phyloP scores from a whole-genome alignment of 1,284 basidiomycete species.

The Mycena citricolor region DNA sequence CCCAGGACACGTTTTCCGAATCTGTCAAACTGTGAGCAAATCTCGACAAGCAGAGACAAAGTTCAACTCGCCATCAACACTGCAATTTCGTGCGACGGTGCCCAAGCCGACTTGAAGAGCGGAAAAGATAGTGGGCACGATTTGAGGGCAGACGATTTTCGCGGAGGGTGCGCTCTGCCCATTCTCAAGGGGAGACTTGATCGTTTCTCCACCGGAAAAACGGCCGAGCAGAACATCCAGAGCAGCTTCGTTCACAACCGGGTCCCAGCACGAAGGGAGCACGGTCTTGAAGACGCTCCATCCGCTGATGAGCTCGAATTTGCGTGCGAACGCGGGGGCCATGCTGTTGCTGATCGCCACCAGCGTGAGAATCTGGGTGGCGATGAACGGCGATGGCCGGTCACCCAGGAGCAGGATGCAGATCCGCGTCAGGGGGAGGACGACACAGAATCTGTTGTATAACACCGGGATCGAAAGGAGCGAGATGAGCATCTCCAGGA shows the following conservation, averaged over 20 bases:
- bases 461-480: conserved; percentile 52
- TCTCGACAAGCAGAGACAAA: conserved; percentile 14
- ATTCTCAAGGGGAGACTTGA: conserved; percentile 21
- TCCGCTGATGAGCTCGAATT: conserved; percentile 75
- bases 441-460: conserved; percentile 62
- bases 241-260: conserved; percentile 58
- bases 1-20: conserved; percentile 29
- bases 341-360: conserved; percentile 53
- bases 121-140: conserved; percentile 66
- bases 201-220: conserved; percentile 5
- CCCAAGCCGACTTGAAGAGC: conserved; percentile 51
- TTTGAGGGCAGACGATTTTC: conserved; percentile 54
- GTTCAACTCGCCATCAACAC: conserved; percentile 31
- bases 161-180: conserved; percentile 1
- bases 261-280: conserved; percentile 67
- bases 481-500: conserved; percentile 59
- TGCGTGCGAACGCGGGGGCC: conserved; percentile 62
- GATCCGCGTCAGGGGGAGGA: conserved; percentile 73
- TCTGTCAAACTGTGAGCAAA: conserved; percentile 18
- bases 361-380: conserved; percentile 58
- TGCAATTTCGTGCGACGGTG: conserved; percentile 37
- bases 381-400: conserved; percentile 58
- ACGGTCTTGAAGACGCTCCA: conserved; percentile 69
- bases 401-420: conserved; percentile 72
- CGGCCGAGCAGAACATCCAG: conserved; percentile 66